A percentile compares a stretch with the other conserved stretches of the same genome.
Conservation (phyloP, 148 eudicot genomes). For the Nepenthes mirabilis region DNA sequence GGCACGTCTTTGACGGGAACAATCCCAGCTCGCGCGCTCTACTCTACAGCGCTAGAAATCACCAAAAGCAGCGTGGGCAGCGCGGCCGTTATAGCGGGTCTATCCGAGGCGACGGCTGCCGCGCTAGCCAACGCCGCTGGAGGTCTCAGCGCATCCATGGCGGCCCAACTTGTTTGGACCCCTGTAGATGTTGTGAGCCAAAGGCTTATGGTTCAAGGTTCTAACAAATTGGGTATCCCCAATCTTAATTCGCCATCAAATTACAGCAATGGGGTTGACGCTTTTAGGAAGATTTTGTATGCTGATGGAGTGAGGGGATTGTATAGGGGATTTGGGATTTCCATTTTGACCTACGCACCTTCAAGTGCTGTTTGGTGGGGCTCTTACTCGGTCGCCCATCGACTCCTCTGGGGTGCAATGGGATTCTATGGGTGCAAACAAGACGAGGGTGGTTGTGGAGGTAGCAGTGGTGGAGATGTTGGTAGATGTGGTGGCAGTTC, state of each 20-base stretch:
- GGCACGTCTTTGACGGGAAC: constrained; percentile 82
- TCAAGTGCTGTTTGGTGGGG: constrained; percentile 67
- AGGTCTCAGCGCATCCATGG: constrained; percentile 43
- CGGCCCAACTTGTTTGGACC: constrained; percentile 59
- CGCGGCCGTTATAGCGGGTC: constrained; percentile 36
- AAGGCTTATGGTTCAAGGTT: constrained; percentile 47
- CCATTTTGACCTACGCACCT: constrained; percentile 50
- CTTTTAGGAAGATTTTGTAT: constrained; percentile 25
- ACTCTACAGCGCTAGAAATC: constrained; percentile 74
- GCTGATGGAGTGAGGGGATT: constrained; percentile 37
- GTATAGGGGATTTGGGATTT: constrained; percentile 53
- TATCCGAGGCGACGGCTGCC: constrained; percentile 41
- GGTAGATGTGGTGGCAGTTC: not conserved
- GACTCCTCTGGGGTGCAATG: constrained; percentile 22
- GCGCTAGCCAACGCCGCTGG: constrained; percentile 49
- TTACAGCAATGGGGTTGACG: constrained; percentile 35
- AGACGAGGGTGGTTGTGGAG: constrained; percentile 12
- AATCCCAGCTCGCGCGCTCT: constrained; percentile 72
- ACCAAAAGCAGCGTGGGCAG: constrained; percentile 54
- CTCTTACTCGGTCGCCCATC: constrained; percentile 31
- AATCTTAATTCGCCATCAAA: not conserved
- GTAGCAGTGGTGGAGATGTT: constrained; percentile 2
- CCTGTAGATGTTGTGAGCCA: constrained; percentile 59
- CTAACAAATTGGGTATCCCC: not conserved
- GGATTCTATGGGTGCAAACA: constrained; percentile 13